Evolutionary conservation across 176 grass and related monocot species (phyloP).

Genomic region (Oryza meyeriana): DNA sequence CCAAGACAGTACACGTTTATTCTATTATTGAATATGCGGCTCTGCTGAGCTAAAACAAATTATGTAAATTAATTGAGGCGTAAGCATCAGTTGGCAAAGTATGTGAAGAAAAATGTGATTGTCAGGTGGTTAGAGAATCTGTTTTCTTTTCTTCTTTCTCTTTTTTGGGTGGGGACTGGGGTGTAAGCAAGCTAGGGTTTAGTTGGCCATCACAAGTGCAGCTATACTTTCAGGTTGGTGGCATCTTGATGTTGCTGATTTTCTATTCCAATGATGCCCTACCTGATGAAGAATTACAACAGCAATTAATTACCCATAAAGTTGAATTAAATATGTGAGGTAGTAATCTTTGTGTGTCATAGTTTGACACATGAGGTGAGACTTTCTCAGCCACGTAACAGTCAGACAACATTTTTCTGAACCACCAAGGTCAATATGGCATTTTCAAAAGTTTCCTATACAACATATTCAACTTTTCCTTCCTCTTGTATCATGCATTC

Average conservation of each 20-base stretch:
- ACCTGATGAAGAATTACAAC: conserved; percentile 8
- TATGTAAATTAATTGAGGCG: background rate
- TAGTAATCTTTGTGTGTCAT: conserved; percentile 7
- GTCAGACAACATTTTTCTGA: background rate
- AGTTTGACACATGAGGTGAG: background rate
- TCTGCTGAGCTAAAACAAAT: background rate
- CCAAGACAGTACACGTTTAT: background rate
- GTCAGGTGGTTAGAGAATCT: conserved; percentile 4
- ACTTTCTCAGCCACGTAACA: background rate
- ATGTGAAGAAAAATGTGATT: background rate
- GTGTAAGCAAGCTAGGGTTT: conserved; percentile 15
- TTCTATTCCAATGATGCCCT: conserved; percentile 11
- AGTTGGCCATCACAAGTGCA: background rate
- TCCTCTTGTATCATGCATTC: background rate
- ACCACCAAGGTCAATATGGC: background rate
- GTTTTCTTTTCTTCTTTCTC: background rate
- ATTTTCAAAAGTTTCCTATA: background rate
- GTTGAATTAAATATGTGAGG: background rate
- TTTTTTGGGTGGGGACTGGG: background rate
- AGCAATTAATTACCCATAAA: background rate
- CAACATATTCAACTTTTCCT: background rate
- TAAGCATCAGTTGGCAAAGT: background rate
- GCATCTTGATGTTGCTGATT: conserved; percentile 17
- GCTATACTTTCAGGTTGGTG: background rate
- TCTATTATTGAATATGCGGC: background rate